Evolutionary conservation across 768 basidiomycete species (phyloP).

Genomic region (Galerina sulciceps): DNA sequence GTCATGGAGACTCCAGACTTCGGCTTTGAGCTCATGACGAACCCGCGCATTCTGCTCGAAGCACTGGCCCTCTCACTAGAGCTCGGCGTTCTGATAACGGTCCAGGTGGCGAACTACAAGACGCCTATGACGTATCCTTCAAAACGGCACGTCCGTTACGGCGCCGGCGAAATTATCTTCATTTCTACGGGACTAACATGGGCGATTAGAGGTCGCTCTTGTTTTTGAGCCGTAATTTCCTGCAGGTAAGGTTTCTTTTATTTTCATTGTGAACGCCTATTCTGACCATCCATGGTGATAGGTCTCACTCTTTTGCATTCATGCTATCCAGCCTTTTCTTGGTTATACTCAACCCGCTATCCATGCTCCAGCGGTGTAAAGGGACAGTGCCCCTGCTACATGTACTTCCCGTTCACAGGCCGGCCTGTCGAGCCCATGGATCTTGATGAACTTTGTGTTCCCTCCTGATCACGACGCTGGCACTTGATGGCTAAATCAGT

Average conservation of each 20-base stretch:
- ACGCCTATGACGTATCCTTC: constrained; percentile 3
- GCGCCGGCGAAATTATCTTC: constrained; percentile 18
- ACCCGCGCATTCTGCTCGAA: constrained; percentile 37
- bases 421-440: no score
- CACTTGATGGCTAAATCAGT: no score
- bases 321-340: background rate
- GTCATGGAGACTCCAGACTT: constrained; percentile 35
- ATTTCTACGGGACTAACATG: constrained; percentile 11
- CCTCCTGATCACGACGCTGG: no score
- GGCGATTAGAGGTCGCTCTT: constrained; percentile 11
- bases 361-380: background rate
- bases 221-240: constrained; percentile 11
- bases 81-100: constrained; percentile 37
- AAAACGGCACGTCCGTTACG: constrained; percentile 4
- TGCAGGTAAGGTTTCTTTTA: background rate
- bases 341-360: background rate
- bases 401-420: no score
- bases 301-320: background rate
- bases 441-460: no score
- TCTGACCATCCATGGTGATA: no score
- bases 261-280: no score
- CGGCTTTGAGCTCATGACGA: constrained; percentile 32
- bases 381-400: no score
- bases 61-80: constrained; percentile 47
- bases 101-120: constrained; percentile 25